Evolutionary conservation across 1,284 basidiomycete genomes (phyloP), one percentile per base, ranked within the genome.

Genomic region (Microbotryum lychnidis-dioicae): DNA sequence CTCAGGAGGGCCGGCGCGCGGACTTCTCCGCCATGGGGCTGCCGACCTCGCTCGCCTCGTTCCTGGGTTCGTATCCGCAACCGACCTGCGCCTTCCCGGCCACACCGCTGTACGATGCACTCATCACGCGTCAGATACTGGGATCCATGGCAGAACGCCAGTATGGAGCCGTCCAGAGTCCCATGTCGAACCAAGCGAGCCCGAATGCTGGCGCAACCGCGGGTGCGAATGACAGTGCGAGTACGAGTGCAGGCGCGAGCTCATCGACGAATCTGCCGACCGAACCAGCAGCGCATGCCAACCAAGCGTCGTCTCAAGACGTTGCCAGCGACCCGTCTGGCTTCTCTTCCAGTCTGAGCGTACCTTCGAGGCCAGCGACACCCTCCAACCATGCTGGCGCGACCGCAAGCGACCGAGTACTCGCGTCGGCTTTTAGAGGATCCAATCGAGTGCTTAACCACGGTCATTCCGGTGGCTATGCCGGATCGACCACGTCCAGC

Each of bases 11-110:
- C 37, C 37, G 12, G 37, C 37, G 37, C 10, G 37, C 37, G 37
- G 37, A 42, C 14, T 18, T 42, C 37, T 42, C 37, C 16, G 37
- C 12, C 37, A 42, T 42, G 37, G 37, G 37, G 12, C 37, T 42
- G 37, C 37, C 37, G 16, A 18, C 37, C 5, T 42, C 37, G 49
- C 56, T 62, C 29, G n/a, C 37, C 16, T 16, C 18, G 23, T 62
- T 62, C 47, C 56, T 62, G 52, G n/a, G 29, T 12, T 44, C 21
- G 8, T 62, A 62, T 44, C 61, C 61, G 16, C 61, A 62, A 42
- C 61, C 61, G 14, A 54, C 23, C 6, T 58, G 54, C 27, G 56
- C 33, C 9, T 44, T 62, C 29, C 50, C 42, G 48, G 61, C 61
- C 4, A 44, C 42, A 6, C 31, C 49, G 20, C 33, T 62, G 8